These are phyloP conservation scores for Triticum aestivum DNA, from an alignment of 176 grass and related monocot species.

Conservation along the genomic window IWGSC_CS_RefSeq_v2.1 NC_057806.1:415074033-415074532, in stretches of 20 bases:
- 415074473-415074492: background rate
- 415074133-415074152: background rate
- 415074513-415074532: background rate
- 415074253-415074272: background rate
- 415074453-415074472: background rate
- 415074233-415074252: background rate
- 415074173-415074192: background rate
- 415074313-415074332: background rate
- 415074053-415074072: too few species aligned
- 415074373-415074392: constrained; percentile 19
- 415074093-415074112: background rate
- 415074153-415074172: background rate
- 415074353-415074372: background rate
- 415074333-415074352: background rate
- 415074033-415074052: too few species aligned
- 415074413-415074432: background rate
- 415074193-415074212: background rate
- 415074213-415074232: background rate
- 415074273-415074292: background rate
- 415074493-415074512: background rate
- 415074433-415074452: background rate
- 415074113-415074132: background rate
- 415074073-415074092: background rate
- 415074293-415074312: background rate
- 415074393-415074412: background rate